These are phyloP conservation scores for Huiozyma naganishii DNA, from an alignment of 805 yeast species.

Conservation along the genomic window DNA sequence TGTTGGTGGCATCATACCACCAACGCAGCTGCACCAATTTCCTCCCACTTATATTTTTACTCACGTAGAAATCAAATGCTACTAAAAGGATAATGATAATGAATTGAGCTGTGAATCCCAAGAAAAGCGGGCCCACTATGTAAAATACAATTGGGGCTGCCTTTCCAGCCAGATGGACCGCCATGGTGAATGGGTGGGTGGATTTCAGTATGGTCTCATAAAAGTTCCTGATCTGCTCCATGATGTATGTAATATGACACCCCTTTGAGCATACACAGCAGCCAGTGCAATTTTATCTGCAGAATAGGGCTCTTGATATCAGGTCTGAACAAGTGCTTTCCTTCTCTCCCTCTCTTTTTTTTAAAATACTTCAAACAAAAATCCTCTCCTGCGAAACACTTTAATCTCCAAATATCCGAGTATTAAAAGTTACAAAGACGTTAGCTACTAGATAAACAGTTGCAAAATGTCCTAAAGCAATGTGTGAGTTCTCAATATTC, in stretches of 20 bases:
- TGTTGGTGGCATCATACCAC: slow-evolving; percentile 76
- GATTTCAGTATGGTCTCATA: slow-evolving; percentile 27
- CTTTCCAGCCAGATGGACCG: slow-evolving; percentile 24
- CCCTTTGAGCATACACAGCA: too few relatives aligned
- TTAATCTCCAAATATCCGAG: too few relatives aligned
- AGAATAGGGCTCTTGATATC: too few relatives aligned
- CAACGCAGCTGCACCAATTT: slow-evolving; percentile 84
- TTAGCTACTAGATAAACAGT: too few relatives aligned
- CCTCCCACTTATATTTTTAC: slow-evolving; percentile 85
- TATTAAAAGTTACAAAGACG: too few relatives aligned
- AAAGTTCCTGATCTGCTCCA: slow-evolving; percentile 25
- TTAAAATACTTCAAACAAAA: too few relatives aligned
- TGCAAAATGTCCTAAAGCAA: too few relatives aligned
- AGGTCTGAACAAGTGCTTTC: not conserved
- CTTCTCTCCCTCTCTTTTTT: not conserved
- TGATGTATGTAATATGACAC: not conserved
- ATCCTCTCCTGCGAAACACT: too few relatives aligned
- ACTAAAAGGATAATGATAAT: slow-evolving; percentile 64
- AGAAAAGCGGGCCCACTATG: slow-evolving; percentile 22
- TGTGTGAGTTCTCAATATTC: too few relatives aligned
- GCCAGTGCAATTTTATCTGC: too few relatives aligned
- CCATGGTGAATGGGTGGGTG: slow-evolving; percentile 25
- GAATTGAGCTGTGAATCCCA: slow-evolving; percentile 41
- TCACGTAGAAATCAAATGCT: slow-evolving; percentile 89
- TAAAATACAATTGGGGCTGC: slow-evolving; percentile 25